Evolutionary conservation across 169 alveolate species (phyloP).

Genomic region (Babesia bigemina): DNA sequence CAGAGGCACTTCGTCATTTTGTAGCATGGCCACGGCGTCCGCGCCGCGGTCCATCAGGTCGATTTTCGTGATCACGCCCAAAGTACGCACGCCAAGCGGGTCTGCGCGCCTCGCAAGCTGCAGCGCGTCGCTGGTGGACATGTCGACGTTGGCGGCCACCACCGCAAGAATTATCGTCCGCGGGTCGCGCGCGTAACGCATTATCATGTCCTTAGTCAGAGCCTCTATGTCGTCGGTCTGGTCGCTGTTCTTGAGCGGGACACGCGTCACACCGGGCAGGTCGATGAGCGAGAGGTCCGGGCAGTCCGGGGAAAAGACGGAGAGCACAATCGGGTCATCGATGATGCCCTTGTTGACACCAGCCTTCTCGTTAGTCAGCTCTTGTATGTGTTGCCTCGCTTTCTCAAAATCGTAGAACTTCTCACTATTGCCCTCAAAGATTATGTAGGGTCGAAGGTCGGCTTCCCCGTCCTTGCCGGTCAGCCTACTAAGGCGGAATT

Average conservation of each 20-base stretch:
- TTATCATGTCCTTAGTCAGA: conserved; percentile 92
- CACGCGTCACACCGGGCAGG: conserved; percentile 98
- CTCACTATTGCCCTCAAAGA: conserved; percentile 77
- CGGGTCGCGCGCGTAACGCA: conserved; percentile 92
- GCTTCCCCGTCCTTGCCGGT: conserved; percentile 72
- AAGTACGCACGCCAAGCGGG: conserved; percentile 94
- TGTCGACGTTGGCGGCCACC: conserved; percentile 96
- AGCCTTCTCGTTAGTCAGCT: conserved; percentile 87
- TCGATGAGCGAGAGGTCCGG: conserved; percentile 98
- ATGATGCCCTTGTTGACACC: conserved; percentile 94
- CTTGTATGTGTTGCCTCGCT: conserved; percentile 89
- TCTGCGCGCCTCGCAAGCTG: conserved; percentile 95
- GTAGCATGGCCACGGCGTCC: conserved; percentile 93
- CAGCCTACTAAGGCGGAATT: conserved; percentile 90
- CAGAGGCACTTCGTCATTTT: conserved; percentile 94
- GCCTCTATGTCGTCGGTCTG: conserved; percentile 94
- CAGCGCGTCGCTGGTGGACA: conserved; percentile 97
- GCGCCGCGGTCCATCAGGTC: conserved; percentile 99
- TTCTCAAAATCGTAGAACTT: conserved; percentile 88
- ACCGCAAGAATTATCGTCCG: conserved; percentile 96
- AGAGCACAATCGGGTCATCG: conserved; percentile 95
- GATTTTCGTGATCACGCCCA: conserved; percentile 95
- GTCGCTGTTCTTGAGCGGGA: conserved; percentile 94
- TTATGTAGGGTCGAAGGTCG: conserved; percentile 69
- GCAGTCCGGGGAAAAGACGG: conserved; percentile 92